phyloP scores from a whole-genome alignment of 1,284 basidiomycete genomes.

The Ustilago hordei region DNA sequence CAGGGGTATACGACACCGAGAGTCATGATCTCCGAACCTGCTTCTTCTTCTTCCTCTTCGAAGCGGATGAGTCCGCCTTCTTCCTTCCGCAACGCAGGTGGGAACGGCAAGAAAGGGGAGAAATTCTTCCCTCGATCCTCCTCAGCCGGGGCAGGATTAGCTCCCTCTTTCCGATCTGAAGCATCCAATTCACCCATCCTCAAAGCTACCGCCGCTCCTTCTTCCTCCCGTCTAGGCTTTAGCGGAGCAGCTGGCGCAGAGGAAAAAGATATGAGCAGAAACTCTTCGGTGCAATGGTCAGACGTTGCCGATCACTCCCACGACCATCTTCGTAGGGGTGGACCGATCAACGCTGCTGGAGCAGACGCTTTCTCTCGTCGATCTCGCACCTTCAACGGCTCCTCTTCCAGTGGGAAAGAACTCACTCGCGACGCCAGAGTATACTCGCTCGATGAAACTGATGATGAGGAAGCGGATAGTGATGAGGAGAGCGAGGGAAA shows the following conservation, averaged over 20 bases:
- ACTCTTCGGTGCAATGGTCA: conserved; percentile 51
- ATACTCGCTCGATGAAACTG: conserved; percentile 12
- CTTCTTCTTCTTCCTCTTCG: conserved; percentile 11
- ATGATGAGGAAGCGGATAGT: conserved; percentile 9
- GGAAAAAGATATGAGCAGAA: conserved; percentile 5
- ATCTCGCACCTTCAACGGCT: conserved; percentile 25
- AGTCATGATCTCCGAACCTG: conserved; percentile 48
- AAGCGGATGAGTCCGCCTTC: conserved; percentile 23
- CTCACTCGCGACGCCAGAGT: conserved; percentile 28
- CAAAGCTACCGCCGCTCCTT: conserved; percentile 15
- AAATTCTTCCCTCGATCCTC: conserved; percentile 53
- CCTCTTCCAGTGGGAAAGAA: conserved; percentile 20
- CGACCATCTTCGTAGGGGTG: conserved; percentile 13
- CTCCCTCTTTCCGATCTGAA: conserved; percentile 14
- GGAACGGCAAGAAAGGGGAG: conserved; percentile 24
- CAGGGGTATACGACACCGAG: conserved; percentile 21
- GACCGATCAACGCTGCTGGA: conserved; percentile 32
- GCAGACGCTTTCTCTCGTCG: conserved; percentile 32
- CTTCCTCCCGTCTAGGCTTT: conserved; percentile 11
- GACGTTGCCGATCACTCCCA: conserved; percentile 43
- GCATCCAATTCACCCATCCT: conserved; percentile 26
- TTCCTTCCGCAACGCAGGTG: conserved; percentile 21
- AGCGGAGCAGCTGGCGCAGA: background rate
- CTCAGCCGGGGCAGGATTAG: conserved; percentile 44
- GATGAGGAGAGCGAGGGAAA: conserved; percentile 24